Percentiles rank a stretch among this genome's conserved stretches.
phyloP scores from a whole-genome alignment of 148 eudicot genomes.

The Dianthus caryophyllus region DNA sequence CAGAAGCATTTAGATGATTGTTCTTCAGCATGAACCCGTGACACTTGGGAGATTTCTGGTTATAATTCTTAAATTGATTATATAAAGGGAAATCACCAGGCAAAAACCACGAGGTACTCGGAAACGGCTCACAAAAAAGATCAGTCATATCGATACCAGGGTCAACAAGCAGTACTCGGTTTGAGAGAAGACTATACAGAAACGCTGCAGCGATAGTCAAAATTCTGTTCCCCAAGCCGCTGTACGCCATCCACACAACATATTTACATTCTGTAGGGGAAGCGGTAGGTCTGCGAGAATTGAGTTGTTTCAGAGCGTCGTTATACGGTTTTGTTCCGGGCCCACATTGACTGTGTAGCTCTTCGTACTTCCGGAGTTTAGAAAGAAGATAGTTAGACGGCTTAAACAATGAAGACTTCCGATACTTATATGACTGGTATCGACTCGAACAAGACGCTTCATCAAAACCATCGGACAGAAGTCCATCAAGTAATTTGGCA shows the following conservation, averaged over 20 bases:
- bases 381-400: conserved; percentile 71
- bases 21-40: conserved; percentile 60
- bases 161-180: conserved; percentile 73
- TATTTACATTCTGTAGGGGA: conserved; percentile 60
- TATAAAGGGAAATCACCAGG: conserved; percentile 68
- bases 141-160: conserved; percentile 67
- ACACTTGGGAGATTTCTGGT: conserved; percentile 42
- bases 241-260: conserved; percentile 75
- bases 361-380: conserved; percentile 71
- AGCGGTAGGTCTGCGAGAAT: conserved; percentile 22
- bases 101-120: conserved; percentile 71
- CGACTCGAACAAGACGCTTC: conserved; percentile 64
- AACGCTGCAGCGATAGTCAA: conserved; percentile 72
- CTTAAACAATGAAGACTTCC: conserved; percentile 40
- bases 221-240: conserved; percentile 86
- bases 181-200: conserved; percentile 81
- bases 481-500: conserved; percentile 52
- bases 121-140: conserved; percentile 94
- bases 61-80: conserved; percentile 37
- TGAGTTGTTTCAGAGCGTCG: conserved; percentile 45
- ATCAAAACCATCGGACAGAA: conserved; percentile 49
- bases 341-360: conserved; percentile 70
- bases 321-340: conserved; percentile 65
- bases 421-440: conserved; percentile 48
- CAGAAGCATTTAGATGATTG: conserved; percentile 32